Conservation (phyloP, 345 rosid species). For the Euphorbia peplus region DNA sequence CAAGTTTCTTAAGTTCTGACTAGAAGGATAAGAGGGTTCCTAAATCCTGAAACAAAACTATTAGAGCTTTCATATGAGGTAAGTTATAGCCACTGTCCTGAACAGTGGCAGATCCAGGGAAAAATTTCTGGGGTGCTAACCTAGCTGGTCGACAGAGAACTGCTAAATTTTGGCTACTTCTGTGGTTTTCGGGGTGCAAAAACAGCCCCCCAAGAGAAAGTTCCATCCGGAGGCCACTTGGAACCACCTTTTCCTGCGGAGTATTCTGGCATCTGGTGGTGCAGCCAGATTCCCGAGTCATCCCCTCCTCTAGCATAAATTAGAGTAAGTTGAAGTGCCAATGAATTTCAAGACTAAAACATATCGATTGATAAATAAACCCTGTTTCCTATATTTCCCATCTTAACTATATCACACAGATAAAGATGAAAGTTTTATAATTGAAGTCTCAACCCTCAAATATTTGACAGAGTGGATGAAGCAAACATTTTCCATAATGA, state of each 20-base stretch:
- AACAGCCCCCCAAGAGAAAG: too few relatives aligned
- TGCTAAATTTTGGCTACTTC: too few relatives aligned
- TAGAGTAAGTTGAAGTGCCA: not conserved
- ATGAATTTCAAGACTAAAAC: not conserved
- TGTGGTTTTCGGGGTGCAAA: too few relatives aligned
- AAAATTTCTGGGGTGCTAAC: too few relatives aligned
- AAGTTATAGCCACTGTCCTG: not conserved
- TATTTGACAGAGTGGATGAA: not conserved
- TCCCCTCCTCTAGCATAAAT: not conserved
- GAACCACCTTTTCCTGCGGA: too few relatives aligned
- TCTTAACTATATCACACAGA: not conserved
- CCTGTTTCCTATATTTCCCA: not conserved
- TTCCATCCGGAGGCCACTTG: too few relatives aligned
- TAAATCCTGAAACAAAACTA: slow-evolving; percentile 7
- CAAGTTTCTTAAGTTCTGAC: slow-evolving; percentile 1
- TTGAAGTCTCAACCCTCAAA: not conserved
- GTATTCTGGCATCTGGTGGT: too few relatives aligned
- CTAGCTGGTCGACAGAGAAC: too few relatives aligned
- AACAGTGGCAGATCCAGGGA: too few relatives aligned
- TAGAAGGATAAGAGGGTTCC: not conserved
- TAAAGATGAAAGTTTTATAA: not conserved
- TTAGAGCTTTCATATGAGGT: not conserved
- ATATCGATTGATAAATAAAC: not conserved
- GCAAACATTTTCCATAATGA: not conserved
- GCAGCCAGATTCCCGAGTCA: too few relatives aligned